A percentile compares a stretch with the other conserved stretches of the same genome.
Conservation (phyloP, 352 stramenopile species). For the Phytophthora tubulina region DNA sequence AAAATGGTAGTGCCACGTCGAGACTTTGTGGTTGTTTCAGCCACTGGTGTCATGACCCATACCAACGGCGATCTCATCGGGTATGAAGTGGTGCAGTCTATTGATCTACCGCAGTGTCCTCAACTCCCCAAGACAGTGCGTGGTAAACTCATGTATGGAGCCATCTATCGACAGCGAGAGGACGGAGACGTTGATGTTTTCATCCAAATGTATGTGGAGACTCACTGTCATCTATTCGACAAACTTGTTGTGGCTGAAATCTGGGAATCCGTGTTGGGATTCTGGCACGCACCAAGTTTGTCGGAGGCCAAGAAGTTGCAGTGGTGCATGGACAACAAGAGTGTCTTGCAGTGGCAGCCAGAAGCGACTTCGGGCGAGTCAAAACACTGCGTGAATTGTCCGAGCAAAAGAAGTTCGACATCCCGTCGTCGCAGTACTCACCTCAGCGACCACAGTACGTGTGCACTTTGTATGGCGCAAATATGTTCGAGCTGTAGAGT, state of each 20-base stretch:
- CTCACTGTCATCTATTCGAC: constrained; percentile 3
- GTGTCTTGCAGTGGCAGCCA: constrained; percentile 7
- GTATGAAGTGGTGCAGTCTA: constrained; percentile 56
- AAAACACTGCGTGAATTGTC: constrained; percentile 6
- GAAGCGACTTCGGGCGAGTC: neutral
- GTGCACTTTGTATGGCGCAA: constrained; percentile 11
- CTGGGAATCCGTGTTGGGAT: constrained; percentile 9
- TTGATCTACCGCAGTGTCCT: constrained; percentile 34
- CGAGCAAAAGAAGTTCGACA: constrained; percentile 2
- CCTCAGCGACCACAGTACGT: constrained; percentile 6
- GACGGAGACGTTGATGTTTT: constrained; percentile 18
- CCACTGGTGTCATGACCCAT: constrained; percentile 29
- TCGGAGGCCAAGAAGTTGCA: constrained; percentile 21
- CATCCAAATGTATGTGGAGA: constrained; percentile 18
- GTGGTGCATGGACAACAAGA: constrained; percentile 27
- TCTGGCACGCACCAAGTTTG: constrained; percentile 13
- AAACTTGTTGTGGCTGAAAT: constrained; percentile 18
- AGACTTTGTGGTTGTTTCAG: constrained; percentile 38
- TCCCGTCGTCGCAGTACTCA: constrained; percentile 12
- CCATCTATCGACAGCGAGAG: constrained; percentile 13
- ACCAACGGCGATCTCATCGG: constrained; percentile 39
- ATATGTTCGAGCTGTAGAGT: constrained; percentile 17
- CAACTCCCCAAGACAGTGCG: constrained; percentile 24
- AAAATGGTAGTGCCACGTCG: constrained; percentile 29
- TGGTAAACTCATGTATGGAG: constrained; percentile 10